Percentiles rank a stretch among this genome's conserved stretches.
phyloP scores from a whole-genome alignment of 2,329 filamentous ascomycete species.

The Cladosporium phlei region DNA sequence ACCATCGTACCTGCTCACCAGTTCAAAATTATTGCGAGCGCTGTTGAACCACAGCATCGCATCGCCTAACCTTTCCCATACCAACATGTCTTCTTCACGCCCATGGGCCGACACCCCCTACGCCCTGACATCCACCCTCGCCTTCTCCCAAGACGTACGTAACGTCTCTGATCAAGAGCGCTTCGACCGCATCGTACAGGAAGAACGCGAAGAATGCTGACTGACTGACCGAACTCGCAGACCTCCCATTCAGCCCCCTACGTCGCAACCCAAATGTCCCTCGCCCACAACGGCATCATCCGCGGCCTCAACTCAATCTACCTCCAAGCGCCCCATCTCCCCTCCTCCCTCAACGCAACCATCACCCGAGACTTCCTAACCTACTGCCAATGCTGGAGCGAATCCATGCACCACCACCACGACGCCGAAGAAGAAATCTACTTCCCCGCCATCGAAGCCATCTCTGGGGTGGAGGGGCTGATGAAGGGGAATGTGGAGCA shows the following conservation, averaged over 20 bases:
- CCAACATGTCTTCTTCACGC: too few relatives aligned
- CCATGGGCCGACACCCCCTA: conserved; percentile 28
- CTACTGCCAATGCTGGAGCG: conserved; percentile 30
- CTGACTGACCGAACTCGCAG: conserved; percentile 18
- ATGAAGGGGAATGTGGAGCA: conserved; percentile 33
- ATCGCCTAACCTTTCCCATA: too few relatives aligned
- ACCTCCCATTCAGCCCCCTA: conserved; percentile 32
- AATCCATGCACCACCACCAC: conserved; percentile 33
- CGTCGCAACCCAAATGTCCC: conserved; percentile 33
- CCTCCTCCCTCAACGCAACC: conserved; percentile 17
- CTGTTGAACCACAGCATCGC: too few relatives aligned
- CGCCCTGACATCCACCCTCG: conserved; percentile 23
- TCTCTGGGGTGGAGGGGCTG: conserved; percentile 26
- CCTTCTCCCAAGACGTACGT: conserved; percentile 26
- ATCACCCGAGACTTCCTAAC: conserved; percentile 28
- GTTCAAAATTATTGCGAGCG: too few relatives aligned
- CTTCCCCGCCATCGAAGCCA: conserved; percentile 30
- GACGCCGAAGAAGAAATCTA: conserved; percentile 30
- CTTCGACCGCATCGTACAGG: conserved; percentile 12
- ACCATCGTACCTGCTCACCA: too few relatives aligned
- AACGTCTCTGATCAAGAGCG: neutral
- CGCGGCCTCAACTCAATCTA: conserved; percentile 36
- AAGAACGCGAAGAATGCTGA: too few relatives aligned
- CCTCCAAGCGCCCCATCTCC: conserved; percentile 27
- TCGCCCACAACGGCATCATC: conserved; percentile 34